phyloP scores from a whole-genome alignment of 257 asterid genomes.

The Rubia yunnanensis region DNA sequence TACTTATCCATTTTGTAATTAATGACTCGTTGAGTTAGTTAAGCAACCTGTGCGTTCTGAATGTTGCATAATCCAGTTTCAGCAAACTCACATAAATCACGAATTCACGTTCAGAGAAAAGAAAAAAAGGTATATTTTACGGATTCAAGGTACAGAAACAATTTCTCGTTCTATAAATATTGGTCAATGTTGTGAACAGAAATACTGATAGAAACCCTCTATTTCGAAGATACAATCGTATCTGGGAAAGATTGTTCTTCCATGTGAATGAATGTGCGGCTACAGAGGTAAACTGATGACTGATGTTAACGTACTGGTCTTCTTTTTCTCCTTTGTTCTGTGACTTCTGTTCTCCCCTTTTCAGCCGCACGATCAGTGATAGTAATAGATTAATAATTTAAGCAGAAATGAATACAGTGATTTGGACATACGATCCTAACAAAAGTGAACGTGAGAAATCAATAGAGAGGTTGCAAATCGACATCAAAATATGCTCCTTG shows the following conservation, averaged over 20 bases:
- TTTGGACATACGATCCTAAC: too few species aligned
- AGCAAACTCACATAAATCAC: too few species aligned
- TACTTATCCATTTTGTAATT: too few species aligned
- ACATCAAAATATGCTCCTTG: slow-evolving; percentile 24
- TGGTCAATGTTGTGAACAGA: slow-evolving; percentile 41
- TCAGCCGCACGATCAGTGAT: neutral
- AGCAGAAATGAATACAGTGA: neutral
- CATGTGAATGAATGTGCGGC: slow-evolving; percentile 47
- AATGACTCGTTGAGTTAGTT: too few species aligned
- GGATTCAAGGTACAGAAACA: too few species aligned
- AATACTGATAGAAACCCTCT: slow-evolving; percentile 11
- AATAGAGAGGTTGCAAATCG: slow-evolving; percentile 4
- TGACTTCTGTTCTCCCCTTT: neutral
- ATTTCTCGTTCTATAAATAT: neutral
- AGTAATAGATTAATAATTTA: neutral
- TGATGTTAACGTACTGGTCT: slow-evolving; percentile 7
- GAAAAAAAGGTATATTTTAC: too few species aligned
- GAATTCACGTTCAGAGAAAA: too few species aligned
- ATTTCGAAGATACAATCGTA: slow-evolving; percentile 16
- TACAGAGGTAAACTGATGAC: slow-evolving; percentile 17
- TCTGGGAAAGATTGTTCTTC: slow-evolving; percentile 37
- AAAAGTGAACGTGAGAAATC: neutral
- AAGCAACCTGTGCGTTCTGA: too few species aligned
- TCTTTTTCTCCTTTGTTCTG: neutral
- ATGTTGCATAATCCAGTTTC: too few species aligned